Base-by-base conservation (phyloP, 768 basidiomycete species). In the Tylopilus rubrobrunneus region DNA sequence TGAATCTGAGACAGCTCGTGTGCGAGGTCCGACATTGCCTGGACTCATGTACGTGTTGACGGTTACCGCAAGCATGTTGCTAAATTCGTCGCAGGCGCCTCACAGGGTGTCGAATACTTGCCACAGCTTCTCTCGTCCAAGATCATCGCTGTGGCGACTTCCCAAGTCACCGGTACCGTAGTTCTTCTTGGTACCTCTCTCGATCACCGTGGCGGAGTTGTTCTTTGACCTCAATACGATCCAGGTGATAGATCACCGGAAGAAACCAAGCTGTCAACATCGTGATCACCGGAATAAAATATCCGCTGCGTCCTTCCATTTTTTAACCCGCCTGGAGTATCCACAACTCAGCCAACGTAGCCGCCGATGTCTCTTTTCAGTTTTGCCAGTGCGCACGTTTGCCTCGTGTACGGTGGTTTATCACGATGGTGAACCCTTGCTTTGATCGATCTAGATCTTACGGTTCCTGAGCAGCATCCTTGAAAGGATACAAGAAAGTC, bases 141-240 rank as follows among this genome's bases (percentile, higher is more conserved):
- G 60, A 62, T 58, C 25, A 49, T 55, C 41, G 42, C 56, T 31
- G 34, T 56, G 68, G 66, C 46, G 25, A 59, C 48, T 58, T 58
- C n/a, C 48, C 50, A 55, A 49, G 55, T 62, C 42, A 57, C 68
- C 67, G 66, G 45, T 10, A 50, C 14, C 19, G 17, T 42, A 34
- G 41, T 28, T 27, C 23, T 36, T 31, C 39, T 49, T 33, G 51
- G 42, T 51, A 29, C 23, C n/a, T 31, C 47, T 51, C 54, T 59
- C 45, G 55, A 63, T 52, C 61, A 41, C 56, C 36, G 37, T 49
- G 44, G 51, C 59, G 55, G 58, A 52, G 49, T 51, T 45, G 40
- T 43, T 54, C 37, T 34, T 43, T 51, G 48, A 49, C 19, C 48
- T 37, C 25, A 23, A 27, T 28, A 29, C 29, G 34, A 54, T 4